Percentiles rank a stretch among this genome's conserved stretches.
These are phyloP conservation scores for Elsinoe necatrix DNA, from an alignment of 2,329 filamentous ascomycete species.

Conservation along the genomic window DNA sequence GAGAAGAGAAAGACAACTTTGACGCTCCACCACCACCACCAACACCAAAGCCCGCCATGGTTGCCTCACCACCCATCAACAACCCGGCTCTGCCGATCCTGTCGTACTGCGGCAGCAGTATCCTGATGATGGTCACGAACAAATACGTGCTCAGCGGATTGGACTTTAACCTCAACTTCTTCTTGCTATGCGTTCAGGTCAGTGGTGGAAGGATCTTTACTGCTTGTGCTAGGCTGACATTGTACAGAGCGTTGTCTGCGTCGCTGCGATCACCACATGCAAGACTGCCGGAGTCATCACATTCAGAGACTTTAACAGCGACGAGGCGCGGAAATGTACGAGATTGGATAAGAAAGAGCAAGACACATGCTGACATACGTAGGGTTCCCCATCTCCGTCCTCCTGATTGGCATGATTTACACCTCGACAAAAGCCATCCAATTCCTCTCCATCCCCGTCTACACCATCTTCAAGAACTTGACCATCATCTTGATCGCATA, in stretches of 20 bases:
- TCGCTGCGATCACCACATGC: conserved; percentile 70
- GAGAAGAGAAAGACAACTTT: conserved; percentile 48
- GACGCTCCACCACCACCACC: conserved; percentile 24
- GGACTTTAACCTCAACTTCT: conserved; percentile 93
- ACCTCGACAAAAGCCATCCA: conserved; percentile 92
- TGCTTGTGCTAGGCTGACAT: not conserved
- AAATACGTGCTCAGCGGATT: conserved; percentile 93
- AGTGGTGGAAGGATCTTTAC: conserved; percentile 25
- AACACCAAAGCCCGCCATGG: conserved; percentile 40
- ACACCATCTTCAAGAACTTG: conserved; percentile 99
- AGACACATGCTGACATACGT: conserved; percentile 8
- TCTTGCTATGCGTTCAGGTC: conserved; percentile 89
- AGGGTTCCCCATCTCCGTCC: conserved; percentile 95
- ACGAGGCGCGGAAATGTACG: conserved; percentile 89
- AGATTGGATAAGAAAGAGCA: conserved; percentile 18
- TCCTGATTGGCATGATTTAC: conserved; percentile 98
- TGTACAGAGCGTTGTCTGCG: conserved; percentile 77
- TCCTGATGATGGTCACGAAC: conserved; percentile 99
- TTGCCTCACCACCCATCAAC: conserved; percentile 42
- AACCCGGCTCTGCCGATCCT: conserved; percentile 73
- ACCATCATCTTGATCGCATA: conserved; percentile 98
- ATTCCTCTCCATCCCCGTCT: conserved; percentile 93
- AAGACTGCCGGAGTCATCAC: conserved; percentile 76
- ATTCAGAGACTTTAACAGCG: conserved; percentile 73
- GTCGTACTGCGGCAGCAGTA: conserved; percentile 90